These are phyloP conservation scores for Trypanosoma theileri DNA, from an alignment of 208 protist species.

Conservation along the genomic window DNA sequence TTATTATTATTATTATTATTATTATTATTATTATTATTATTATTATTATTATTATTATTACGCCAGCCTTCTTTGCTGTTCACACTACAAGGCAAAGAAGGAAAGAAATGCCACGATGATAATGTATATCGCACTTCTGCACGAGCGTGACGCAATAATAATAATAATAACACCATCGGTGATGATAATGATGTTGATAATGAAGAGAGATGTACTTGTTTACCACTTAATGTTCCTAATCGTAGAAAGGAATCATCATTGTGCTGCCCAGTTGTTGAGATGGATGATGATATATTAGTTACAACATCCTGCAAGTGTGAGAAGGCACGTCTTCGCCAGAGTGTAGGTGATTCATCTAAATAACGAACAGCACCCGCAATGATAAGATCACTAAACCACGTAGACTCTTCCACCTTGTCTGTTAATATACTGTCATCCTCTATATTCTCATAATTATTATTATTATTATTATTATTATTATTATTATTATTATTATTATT, in stretches of 20 bases:
- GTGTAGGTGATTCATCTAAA: conserved; percentile 1
- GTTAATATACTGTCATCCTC: not conserved
- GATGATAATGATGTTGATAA: too few relatives aligned
- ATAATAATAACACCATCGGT: not conserved
- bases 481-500: not conserved
- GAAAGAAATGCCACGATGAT: conserved; percentile 4
- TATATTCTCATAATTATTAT: too few relatives aligned
- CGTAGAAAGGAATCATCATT: too few relatives aligned
- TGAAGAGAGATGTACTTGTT: too few relatives aligned
- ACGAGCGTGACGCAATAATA: not conserved
- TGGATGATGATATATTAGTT: not conserved
- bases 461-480: not conserved
- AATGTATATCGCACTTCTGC: conserved; percentile 3
- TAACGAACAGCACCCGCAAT: not conserved
- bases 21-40: not conserved
- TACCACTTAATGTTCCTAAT: too few relatives aligned
- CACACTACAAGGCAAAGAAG: conserved; percentile 1
- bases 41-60: not conserved
- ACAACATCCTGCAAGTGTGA: not conserved
- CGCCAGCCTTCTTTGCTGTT: not conserved
- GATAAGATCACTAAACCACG: conserved; percentile 2
- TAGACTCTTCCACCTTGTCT: too few relatives aligned
- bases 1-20: conserved; percentile 5
- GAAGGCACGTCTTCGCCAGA: not conserved
- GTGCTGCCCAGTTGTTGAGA: too few relatives aligned